Percentiles rank a stretch among this genome's conserved stretches.
phyloP scores from a whole-genome alignment of 768 basidiomycete genomes.

The Multifurca ochricompacta region DNA sequence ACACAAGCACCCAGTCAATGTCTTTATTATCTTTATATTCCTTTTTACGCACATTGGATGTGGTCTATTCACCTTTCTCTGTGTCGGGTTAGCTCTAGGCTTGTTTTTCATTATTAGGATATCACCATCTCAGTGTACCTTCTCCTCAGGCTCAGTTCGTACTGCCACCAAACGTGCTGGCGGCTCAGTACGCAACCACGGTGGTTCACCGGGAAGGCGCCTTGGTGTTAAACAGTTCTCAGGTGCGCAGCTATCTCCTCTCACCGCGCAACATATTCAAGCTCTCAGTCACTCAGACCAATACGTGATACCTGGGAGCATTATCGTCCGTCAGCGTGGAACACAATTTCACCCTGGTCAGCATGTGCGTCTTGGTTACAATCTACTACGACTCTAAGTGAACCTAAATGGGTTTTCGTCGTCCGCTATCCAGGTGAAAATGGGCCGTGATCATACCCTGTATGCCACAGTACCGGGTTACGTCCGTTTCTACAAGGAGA shows the following conservation, averaged over 20 bases:
- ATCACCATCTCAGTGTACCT: conserved; percentile 28
- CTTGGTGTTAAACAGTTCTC: conserved; percentile 96
- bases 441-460: conserved; percentile 92
- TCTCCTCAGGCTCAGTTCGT: conserved; percentile 51
- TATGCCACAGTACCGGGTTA: conserved; percentile 86
- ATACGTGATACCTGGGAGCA: conserved; percentile 88
- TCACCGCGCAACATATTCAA: background rate
- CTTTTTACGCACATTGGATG: conserved; percentile 32
- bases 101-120: conserved; percentile 4
- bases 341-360: conserved; percentile 90
- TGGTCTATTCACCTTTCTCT: conserved; percentile 44
- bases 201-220: conserved; percentile 88
- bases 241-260: conserved; percentile 41
- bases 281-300: conserved; percentile 51
- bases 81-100: conserved; percentile 26
- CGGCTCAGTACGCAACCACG: conserved; percentile 87
- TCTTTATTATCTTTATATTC: conserved; percentile 46
- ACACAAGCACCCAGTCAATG: conserved; percentile 27
- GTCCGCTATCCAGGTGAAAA: conserved; percentile 55
- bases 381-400: conserved; percentile 3
- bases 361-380: conserved; percentile 46
- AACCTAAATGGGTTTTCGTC: background rate
- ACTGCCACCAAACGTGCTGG: conserved; percentile 96
- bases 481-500: conserved; percentile 89
- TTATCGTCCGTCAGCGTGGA: conserved; percentile 92